Evolutionary conservation across 2,329 filamentous ascomycete genomes (phyloP).

Genomic region (Massarina eburnea): DNA sequence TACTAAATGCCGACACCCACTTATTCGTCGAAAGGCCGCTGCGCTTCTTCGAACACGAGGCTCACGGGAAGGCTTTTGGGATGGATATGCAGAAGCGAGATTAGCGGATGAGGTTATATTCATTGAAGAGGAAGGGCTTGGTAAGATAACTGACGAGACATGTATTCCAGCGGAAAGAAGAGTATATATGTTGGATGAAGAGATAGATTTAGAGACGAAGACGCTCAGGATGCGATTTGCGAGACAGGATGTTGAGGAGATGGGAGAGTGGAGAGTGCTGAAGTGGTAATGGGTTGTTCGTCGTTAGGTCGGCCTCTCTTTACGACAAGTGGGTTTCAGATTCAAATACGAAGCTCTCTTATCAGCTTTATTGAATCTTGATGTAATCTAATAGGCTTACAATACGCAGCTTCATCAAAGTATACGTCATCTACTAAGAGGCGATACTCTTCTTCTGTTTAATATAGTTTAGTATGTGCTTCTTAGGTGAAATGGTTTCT

Average conservation of each 20-base stretch:
- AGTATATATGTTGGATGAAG: constrained; percentile 1
- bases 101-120: constrained; percentile 2
- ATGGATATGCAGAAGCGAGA: constrained; percentile 4
- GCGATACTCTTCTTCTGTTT: too few relatives aligned
- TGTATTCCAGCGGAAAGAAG: not conserved
- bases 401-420: too few relatives aligned
- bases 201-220: constrained; percentile 1
- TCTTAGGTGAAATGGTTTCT: too few relatives aligned
- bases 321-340: not conserved
- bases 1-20: constrained; percentile 9
- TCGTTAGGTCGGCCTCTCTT: not conserved
- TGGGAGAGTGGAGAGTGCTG: not conserved
- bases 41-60: not conserved
- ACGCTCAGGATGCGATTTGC: not conserved
- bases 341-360: not conserved
- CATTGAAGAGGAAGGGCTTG: constrained; percentile 4
- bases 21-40: constrained; percentile 9
- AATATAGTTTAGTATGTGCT: too few relatives aligned
- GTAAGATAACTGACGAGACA: not conserved
- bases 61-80: constrained; percentile 12
- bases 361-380: not conserved
- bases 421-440: too few relatives aligned
- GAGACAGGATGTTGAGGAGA: not conserved
- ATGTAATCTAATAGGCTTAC: too few relatives aligned
- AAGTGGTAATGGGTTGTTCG: not conserved